Percentiles rank a stretch among this genome's conserved stretches.
phyloP scores from a whole-genome alignment of 768 basidiomycete species.

The Macrolepiota dolichaula region DNA sequence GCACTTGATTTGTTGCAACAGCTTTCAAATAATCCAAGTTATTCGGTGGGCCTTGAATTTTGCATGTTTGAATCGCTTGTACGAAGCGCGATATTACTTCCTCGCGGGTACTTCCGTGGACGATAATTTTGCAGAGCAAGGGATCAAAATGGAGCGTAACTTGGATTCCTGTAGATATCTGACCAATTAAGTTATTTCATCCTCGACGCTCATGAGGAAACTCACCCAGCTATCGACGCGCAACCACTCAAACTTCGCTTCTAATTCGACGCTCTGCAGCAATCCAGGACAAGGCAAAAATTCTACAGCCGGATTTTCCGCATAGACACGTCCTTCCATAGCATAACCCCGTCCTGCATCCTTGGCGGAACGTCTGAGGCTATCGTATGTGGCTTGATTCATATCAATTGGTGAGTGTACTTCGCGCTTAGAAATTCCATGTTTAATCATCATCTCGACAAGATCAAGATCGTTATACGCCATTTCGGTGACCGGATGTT shows the following conservation, averaged over 20 bases:
- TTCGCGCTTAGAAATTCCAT: constrained; percentile 40
- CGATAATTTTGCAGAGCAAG: constrained; percentile 58
- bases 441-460: constrained; percentile 61
- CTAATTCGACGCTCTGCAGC: constrained; percentile 50
- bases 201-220: background rate
- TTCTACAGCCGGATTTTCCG: constrained; percentile 55
- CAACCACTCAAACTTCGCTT: constrained; percentile 41
- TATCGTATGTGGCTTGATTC: constrained; percentile 35
- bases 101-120: constrained; percentile 40
- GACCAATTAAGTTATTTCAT: background rate
- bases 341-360: constrained; percentile 28
- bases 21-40: constrained; percentile 50
- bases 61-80: constrained; percentile 31
- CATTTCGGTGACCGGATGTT: constrained; percentile 64
- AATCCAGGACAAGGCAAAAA: constrained; percentile 62
- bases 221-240: constrained; percentile 59
- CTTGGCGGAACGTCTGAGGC: constrained; percentile 10
- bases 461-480: constrained; percentile 55
- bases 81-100: constrained; percentile 43
- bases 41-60: constrained; percentile 57
- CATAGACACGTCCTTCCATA: constrained; percentile 58
- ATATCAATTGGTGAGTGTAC: constrained; percentile 22
- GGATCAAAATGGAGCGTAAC: constrained; percentile 57
- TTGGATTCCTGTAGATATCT: constrained; percentile 48
- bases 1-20: constrained; percentile 36